Evolutionary conservation across 2,329 filamentous ascomycete genomes (phyloP).

Genomic region (Meredithiella fracta): DNA sequence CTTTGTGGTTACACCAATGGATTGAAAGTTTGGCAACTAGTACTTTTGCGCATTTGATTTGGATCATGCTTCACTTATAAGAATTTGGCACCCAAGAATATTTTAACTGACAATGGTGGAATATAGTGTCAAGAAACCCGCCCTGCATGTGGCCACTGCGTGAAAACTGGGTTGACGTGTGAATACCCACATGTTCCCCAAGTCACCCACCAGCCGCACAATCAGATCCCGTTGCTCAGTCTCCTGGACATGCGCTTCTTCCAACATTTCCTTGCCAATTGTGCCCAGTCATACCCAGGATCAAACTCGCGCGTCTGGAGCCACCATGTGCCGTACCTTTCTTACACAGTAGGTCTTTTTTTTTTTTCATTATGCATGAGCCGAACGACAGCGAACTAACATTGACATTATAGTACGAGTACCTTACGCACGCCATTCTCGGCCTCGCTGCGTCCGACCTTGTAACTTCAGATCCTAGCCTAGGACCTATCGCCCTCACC

Average conservation of each 20-base stretch:
- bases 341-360: slow-evolving; percentile 39
- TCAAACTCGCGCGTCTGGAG: slow-evolving; percentile 52
- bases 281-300: slow-evolving; percentile 47
- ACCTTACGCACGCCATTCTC: slow-evolving; percentile 54
- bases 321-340: slow-evolving; percentile 48
- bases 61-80: background rate
- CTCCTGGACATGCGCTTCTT: slow-evolving; percentile 52
- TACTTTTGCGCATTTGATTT: background rate
- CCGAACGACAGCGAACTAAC: background rate
- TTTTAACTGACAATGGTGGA: background rate
- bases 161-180: slow-evolving; percentile 44
- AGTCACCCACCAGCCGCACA: slow-evolving; percentile 37
- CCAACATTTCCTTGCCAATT: slow-evolving; percentile 46
- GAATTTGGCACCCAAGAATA: too few species aligned
- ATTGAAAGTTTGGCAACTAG: background rate
- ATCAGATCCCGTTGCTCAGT: slow-evolving; percentile 41
- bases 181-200: slow-evolving; percentile 40
- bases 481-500: slow-evolving; percentile 41
- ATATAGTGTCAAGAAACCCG: slow-evolving; percentile 47
- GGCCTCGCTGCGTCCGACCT: slow-evolving; percentile 52
- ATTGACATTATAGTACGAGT: slow-evolving; percentile 34
- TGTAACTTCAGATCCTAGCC: slow-evolving; percentile 31
- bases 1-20: too few species aligned
- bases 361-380: background rate
- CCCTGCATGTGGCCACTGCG: slow-evolving; percentile 46